Evolutionary conservation across 306 rosid genomes (phyloP).

Genomic region (Arachis stenosperma): DNA sequence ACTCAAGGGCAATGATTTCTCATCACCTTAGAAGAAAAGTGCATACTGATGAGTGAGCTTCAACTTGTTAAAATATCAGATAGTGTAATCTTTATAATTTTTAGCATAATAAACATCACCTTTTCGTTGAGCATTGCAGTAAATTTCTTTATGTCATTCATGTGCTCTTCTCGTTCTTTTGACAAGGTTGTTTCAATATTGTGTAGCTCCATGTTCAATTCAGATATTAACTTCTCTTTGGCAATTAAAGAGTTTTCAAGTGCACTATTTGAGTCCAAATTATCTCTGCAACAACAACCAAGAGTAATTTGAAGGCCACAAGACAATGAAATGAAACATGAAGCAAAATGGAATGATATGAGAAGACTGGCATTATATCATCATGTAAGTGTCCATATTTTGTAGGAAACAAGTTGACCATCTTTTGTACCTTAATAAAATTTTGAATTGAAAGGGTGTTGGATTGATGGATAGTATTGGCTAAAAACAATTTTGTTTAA

Average conservation of each 20-base stretch:
- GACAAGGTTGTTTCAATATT: slow-evolving; percentile 84
- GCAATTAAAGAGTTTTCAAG: slow-evolving; percentile 94
- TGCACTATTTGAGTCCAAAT: slow-evolving; percentile 71
- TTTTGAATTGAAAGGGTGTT: neutral
- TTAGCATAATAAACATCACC: slow-evolving; percentile 52
- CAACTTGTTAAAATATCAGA: slow-evolving; percentile 33
- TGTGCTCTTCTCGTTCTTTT: slow-evolving; percentile 81
- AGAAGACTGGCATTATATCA: neutral
- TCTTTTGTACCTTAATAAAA: neutral
- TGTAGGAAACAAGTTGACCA: slow-evolving; percentile 24
- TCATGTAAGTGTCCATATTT: slow-evolving; percentile 25
- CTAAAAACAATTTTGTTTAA: slow-evolving; percentile 13
- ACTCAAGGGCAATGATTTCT: slow-evolving; percentile 26
- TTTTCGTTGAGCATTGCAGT: slow-evolving; percentile 79
- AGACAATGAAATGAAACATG: neutral
- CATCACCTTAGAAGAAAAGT: slow-evolving; percentile 9
- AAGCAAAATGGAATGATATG: neutral
- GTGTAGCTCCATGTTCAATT: slow-evolving; percentile 96
- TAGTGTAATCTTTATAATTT: slow-evolving; percentile 11
- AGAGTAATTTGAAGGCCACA: slow-evolving; percentile 33
- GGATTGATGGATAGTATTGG: slow-evolving; percentile 13
- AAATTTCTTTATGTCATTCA: slow-evolving; percentile 82
- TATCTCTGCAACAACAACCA: slow-evolving; percentile 64
- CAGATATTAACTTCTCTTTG: slow-evolving; percentile 92
- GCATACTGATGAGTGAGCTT: neutral